phyloP scores from a whole-genome alignment of 2,329 filamentous ascomycete species.

The Fusarium sp. region DNA sequence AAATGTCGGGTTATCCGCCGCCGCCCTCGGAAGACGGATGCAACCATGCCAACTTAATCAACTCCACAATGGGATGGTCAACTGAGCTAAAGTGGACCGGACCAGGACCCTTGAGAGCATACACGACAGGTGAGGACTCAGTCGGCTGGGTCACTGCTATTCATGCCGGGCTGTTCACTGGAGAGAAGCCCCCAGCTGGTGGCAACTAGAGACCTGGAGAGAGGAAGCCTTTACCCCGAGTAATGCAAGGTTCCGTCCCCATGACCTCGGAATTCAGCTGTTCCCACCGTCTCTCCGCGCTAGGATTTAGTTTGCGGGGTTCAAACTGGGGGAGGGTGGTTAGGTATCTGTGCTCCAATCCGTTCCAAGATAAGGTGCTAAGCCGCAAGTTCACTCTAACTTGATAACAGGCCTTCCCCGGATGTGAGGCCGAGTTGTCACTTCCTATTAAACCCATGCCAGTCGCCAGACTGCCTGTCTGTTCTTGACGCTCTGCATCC shows the following conservation, averaged over 20 bases:
- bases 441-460: not conserved
- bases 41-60: not conserved
- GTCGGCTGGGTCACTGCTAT: not conserved
- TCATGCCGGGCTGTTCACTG: not conserved
- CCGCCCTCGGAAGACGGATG: not conserved
- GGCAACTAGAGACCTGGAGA: not conserved
- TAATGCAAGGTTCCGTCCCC: not conserved
- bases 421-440: not conserved
- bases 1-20: not conserved
- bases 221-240: not conserved
- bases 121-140: not conserved
- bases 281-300: not conserved
- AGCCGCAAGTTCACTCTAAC: not conserved
- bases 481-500: not conserved
- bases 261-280: not conserved
- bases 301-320: not conserved
- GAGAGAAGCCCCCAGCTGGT: not conserved
- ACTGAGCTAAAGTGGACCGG: not conserved
- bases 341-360: not conserved
- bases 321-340: not conserved
- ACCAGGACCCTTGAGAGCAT: not conserved
- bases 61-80: not conserved
- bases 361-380: not conserved
- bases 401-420: not conserved
- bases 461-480: not conserved